Base-by-base conservation (phyloP, 208 protist genomes). In the Trypanosoma mega region DNA sequence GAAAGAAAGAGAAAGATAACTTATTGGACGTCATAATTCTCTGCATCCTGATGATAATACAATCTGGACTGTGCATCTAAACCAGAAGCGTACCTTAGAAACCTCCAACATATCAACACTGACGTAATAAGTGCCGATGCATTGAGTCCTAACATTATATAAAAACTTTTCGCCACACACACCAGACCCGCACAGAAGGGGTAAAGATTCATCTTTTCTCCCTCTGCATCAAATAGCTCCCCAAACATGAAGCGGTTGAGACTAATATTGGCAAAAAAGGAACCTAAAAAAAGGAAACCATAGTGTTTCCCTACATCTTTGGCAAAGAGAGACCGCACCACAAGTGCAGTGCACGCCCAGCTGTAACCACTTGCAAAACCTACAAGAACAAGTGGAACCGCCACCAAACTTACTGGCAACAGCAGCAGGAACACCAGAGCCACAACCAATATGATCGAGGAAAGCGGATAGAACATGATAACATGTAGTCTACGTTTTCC, bases 161-260 rank as follows among this genome's bases (percentile, higher is more conserved):
- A 74, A 67, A 87, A 78, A 47, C 80, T 68, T 20, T 58, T 77
- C 14, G 59, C 71, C 43, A 89, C 79, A 58, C 85, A 92, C 12
- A 46, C 60, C 9, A 47, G 61, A 14, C 63, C 45, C 31, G 71
- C 64, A 67, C 78, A 92, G 29, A 30, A 63, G n/a, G 80, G 80
- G 1, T 63, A 34, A 11, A 71, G 68, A 3, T 52, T 45, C 16
- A 74, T 59, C 27, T 34, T 39, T 27, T 55, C 56, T 12, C 68
- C 80, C 47, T 78, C 67, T 39, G 54, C 59, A 61, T 89, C 85
- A 57, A 73, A 89, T 52, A 89, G 65, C 30, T 39, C 70, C 12
- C 80, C 85, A 43, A 87, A 92, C 79, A 86, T 87, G 63, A 89
- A 82, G 43, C 67, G 78, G 63, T 92, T 92, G 12, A 92, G 59